Evolutionary conservation across 108 stramenopile genomes (phyloP).

Genomic region (Mayamaea pseudoterrestris): DNA sequence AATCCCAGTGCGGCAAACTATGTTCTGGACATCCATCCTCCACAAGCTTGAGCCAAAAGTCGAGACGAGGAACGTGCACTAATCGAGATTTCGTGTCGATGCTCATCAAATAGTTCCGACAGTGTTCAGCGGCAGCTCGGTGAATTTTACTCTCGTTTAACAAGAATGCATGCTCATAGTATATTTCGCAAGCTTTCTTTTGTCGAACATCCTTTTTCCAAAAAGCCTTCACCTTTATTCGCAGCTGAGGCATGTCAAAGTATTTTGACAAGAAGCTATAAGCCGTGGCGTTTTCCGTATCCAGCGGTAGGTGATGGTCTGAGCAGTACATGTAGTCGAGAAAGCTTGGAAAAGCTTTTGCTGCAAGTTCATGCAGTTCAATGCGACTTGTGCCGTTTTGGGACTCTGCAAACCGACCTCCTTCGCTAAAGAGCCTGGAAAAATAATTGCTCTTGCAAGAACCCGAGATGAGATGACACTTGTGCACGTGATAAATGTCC

Average conservation of each 20-base stretch:
- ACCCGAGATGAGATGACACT: constrained; percentile 29
- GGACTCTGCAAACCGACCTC: background rate
- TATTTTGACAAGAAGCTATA: constrained; percentile 16
- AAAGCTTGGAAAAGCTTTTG: constrained; percentile 14
- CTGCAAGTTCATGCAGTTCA: constrained; percentile 11
- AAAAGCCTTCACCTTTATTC: constrained; percentile 10
- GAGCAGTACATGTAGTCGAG: constrained; percentile 29
- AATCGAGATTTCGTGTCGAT: no score
- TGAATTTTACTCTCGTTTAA: no score
- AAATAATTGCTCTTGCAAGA: constrained; percentile 32
- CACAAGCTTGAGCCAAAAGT: no score
- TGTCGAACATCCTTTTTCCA: constrained; percentile 20
- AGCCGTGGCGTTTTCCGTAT: constrained; percentile 16
- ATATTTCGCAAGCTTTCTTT: no score
- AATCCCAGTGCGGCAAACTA: no score
- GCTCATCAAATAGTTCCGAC: no score
- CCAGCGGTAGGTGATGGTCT: constrained; percentile 4
- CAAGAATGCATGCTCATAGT: no score
- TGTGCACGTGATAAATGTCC: constrained; percentile 35
- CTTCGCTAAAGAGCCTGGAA: constrained; percentile 12
- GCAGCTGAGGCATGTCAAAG: constrained; percentile 22
- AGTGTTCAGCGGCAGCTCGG: no score
- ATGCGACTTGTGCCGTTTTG: background rate
- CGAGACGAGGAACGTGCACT: no score
- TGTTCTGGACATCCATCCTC: no score